Base-by-base conservation (phyloP, 2,329 filamentous ascomycete genomes). In the Cytospora piceae region DNA sequence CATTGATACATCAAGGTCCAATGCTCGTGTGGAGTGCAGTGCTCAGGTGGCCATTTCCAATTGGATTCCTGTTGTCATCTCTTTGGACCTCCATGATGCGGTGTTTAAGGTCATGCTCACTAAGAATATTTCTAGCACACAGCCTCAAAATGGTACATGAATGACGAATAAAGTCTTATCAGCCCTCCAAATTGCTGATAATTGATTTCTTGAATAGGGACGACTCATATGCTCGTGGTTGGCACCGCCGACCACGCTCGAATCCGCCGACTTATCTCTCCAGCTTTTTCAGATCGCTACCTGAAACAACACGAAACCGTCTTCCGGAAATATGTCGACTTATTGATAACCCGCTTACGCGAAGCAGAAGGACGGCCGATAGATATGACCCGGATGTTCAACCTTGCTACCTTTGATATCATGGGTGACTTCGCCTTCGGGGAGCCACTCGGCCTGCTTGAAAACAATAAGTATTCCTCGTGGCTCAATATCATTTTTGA, bases 351-450 rank as follows among this genome's bases (percentile, higher is more conserved):
- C 27, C 66, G 65, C n/a, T 60, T 72, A 58, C 24, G 42, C 6
- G 67, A 69, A 37, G 34, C 55, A 12, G 55, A 63, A 5, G 67
- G 61, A 4, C 31, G 64, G 4, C 37, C 51, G 1, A 39, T 73
- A 27, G 66, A 73, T 56, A 59, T 73, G 2, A 66, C 62, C 11
- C 31, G 51, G 11, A 72, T 70, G 72, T 68, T 67, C 46, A 72
- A 72, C 34, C 69, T 68, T 32, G 63, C 73, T 3, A 73, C 76
- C 1, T 79, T 80, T 68, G 78, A 79, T 69, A 73, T 79, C 37
- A 74, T 78, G 54, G 79, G 79, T 22, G 79, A 82, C 63, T 73
- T 82, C 32, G 74, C 77, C 0, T 81, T 82, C 66, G 80, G 79
- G 9, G 76, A 81, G 63, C 74, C 77, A 0, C 80, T 79, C 67